phyloP scores from a whole-genome alignment of 257 asterid species.

The Fraxinus excelsior region DNA sequence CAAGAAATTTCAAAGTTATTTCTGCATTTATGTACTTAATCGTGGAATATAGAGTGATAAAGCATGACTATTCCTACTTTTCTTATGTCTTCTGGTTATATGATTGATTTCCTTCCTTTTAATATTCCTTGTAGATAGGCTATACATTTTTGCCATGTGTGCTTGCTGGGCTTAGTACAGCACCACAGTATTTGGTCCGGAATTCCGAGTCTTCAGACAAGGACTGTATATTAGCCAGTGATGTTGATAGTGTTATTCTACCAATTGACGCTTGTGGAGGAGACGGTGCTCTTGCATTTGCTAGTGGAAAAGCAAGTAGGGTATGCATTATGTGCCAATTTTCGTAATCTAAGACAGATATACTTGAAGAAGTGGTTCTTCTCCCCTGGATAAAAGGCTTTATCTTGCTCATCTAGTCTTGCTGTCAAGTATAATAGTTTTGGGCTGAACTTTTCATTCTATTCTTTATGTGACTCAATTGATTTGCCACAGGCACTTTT shows the following conservation, averaged over 20 bases:
- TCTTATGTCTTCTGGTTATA: slow-evolving; percentile 3
- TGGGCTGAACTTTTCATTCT: not conserved
- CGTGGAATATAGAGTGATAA: not conserved
- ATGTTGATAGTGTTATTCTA: slow-evolving; percentile 86
- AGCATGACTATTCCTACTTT: not conserved
- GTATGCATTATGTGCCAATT: slow-evolving; percentile 33
- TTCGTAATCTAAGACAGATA: not conserved
- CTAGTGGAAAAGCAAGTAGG: slow-evolving; percentile 45
- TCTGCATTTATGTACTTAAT: not conserved
- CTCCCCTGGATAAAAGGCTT: not conserved
- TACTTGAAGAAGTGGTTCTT: not conserved
- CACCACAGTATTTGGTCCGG: slow-evolving; percentile 68
- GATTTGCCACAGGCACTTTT: slow-evolving; percentile 67
- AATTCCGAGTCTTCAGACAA: slow-evolving; percentile 34
- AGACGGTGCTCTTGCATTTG: slow-evolving; percentile 80
- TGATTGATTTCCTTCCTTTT: not conserved
- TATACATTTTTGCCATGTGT: slow-evolving; percentile 98
- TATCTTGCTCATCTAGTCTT: not conserved
- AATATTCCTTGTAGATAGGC: slow-evolving; percentile 59
- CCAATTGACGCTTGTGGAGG: slow-evolving; percentile 89
- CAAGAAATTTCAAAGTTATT: not conserved
- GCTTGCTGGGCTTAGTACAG: slow-evolving; percentile 82
- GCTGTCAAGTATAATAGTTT: slow-evolving; percentile 6
- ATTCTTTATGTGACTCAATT: not conserved
- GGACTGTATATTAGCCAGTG: slow-evolving; percentile 57